A percentile compares a stretch with the other conserved stretches of the same genome.
These are phyloP conservation scores for Tillandsia fasciculata DNA, from an alignment of 176 grass and related monocot genomes.

Conservation along the genomic window DNA sequence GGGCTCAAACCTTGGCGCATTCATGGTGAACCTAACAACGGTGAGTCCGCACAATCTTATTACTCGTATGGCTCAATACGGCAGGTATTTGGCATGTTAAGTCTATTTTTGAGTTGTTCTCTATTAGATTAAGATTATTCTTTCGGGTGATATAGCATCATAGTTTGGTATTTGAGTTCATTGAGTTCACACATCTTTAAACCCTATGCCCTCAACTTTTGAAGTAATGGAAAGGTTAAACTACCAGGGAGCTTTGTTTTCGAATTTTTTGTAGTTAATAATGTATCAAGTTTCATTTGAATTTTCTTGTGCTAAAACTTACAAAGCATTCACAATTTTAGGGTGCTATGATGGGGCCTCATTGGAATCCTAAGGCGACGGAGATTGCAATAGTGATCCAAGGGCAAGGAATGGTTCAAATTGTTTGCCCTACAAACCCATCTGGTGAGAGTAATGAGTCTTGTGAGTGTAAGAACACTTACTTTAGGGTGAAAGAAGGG, in stretches of 20 bases:
- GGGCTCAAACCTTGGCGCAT: slow-evolving; percentile 44
- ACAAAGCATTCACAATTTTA: not conserved
- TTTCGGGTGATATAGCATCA: too few relatives aligned
- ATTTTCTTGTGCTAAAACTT: not conserved
- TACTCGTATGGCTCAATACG: too few relatives aligned
- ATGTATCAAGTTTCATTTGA: not conserved
- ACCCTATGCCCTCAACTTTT: not conserved
- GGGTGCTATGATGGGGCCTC: slow-evolving; percentile 85
- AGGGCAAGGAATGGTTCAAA: slow-evolving; percentile 62
- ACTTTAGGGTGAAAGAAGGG: slow-evolving; percentile 53
- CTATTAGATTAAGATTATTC: too few relatives aligned
- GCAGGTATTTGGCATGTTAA: too few relatives aligned
- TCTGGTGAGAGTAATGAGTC: not conserved
- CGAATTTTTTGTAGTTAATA: too few relatives aligned
- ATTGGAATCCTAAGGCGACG: slow-evolving; percentile 84
- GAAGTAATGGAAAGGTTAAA: not conserved
- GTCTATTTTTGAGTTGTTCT: too few relatives aligned
- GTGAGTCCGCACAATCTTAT: slow-evolving; percentile 17
- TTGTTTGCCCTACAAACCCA: slow-evolving; percentile 44
- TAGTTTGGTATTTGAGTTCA: too few relatives aligned
- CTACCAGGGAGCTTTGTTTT: too few relatives aligned
- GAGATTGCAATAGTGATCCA: slow-evolving; percentile 61
- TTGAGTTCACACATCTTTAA: too few relatives aligned
- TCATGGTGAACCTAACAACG: slow-evolving; percentile 83
- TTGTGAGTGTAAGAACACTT: slow-evolving; percentile 30